These are phyloP conservation scores for Omphalea diandra DNA, from an alignment of 441 rosid genomes.

Conservation along the genomic window DNA sequence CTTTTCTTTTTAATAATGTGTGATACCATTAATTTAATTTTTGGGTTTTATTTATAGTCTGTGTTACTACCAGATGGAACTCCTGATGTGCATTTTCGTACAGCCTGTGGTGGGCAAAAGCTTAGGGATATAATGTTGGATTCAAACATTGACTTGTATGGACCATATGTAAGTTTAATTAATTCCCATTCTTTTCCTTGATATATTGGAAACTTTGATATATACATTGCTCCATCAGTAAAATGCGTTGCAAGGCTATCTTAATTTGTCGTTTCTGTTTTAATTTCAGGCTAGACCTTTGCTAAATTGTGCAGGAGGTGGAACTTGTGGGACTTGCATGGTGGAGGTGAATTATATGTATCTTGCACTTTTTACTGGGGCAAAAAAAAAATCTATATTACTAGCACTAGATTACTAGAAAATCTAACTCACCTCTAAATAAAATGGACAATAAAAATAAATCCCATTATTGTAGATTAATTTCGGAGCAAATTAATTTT, in stretches of 20 bases:
- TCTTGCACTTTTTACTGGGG: too few species aligned
- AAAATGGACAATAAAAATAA: too few species aligned
- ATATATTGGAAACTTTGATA: too few species aligned
- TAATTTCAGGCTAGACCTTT: slow-evolving; percentile 62
- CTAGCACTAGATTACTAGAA: too few species aligned
- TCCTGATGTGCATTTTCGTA: slow-evolving; percentile 75
- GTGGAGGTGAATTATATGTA: slow-evolving; percentile 87
- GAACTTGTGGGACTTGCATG: slow-evolving; percentile 89
- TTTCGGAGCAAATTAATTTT: too few species aligned
- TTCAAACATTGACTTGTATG: slow-evolving; percentile 71
- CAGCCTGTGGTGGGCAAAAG: slow-evolving; percentile 73
- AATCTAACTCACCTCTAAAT: too few species aligned
- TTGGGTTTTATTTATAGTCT: slow-evolving; percentile 44
- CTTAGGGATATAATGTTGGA: slow-evolving; percentile 89
- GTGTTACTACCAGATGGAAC: slow-evolving; percentile 86
- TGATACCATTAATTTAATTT: background rate
- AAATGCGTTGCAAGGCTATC: too few species aligned
- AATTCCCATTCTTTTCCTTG: background rate
- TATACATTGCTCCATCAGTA: too few species aligned
- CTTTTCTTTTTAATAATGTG: background rate
- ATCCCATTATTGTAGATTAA: too few species aligned
- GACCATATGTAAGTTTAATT: slow-evolving; percentile 69
- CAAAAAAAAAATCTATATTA: too few species aligned
- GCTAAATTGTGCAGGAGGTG: slow-evolving; percentile 86
- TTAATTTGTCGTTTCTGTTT: too few species aligned